A percentile compares a stretch with the other conserved stretches of the same genome.
These are phyloP conservation scores for Botrytis pseudocinerea DNA, from an alignment of 2,329 filamentous ascomycete genomes.

Conservation along the genomic window DNA sequence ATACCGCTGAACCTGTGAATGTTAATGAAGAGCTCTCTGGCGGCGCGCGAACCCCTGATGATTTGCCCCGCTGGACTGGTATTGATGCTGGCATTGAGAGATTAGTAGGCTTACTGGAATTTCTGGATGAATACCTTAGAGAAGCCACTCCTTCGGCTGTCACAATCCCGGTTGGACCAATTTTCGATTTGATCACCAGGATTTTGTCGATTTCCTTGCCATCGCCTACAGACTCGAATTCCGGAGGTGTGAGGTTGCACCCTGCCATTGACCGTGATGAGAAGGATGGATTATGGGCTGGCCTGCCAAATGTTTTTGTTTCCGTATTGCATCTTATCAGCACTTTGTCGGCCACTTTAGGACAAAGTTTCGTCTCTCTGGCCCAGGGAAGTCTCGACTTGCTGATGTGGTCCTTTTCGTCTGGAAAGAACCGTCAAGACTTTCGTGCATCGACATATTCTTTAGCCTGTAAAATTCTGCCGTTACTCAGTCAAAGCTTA, in stretches of 20 bases:
- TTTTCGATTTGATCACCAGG: constrained; percentile 70
- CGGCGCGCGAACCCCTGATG: constrained; percentile 48
- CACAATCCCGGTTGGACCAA: constrained; percentile 63
- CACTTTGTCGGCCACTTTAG: constrained; percentile 58
- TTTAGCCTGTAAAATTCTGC: constrained; percentile 58
- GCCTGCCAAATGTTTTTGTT: constrained; percentile 72
- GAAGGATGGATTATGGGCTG: constrained; percentile 73
- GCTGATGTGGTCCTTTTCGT: constrained; percentile 67
- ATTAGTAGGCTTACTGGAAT: constrained; percentile 63
- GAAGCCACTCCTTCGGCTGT: constrained; percentile 66
- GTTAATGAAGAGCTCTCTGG: constrained; percentile 51
- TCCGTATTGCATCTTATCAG: constrained; percentile 65
- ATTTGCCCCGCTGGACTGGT: constrained; percentile 71
- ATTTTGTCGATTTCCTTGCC: constrained; percentile 65
- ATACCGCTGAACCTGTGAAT: constrained; percentile 47
- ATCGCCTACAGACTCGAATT: constrained; percentile 37
- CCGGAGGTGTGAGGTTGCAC: constrained; percentile 58
- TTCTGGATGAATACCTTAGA: constrained; percentile 64
- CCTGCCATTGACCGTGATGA: constrained; percentile 76
- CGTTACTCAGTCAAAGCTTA: constrained; percentile 57
- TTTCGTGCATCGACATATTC: constrained; percentile 63
- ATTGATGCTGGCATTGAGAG: constrained; percentile 72
- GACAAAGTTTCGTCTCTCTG: constrained; percentile 57
- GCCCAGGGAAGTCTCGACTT: constrained; percentile 70
- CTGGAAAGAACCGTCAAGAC: constrained; percentile 51